A percentile compares a stretch with the other conserved stretches of the same genome.
Conservation (phyloP, 2,329 filamentous ascomycete genomes). For the Fusarium graminum region DNA sequence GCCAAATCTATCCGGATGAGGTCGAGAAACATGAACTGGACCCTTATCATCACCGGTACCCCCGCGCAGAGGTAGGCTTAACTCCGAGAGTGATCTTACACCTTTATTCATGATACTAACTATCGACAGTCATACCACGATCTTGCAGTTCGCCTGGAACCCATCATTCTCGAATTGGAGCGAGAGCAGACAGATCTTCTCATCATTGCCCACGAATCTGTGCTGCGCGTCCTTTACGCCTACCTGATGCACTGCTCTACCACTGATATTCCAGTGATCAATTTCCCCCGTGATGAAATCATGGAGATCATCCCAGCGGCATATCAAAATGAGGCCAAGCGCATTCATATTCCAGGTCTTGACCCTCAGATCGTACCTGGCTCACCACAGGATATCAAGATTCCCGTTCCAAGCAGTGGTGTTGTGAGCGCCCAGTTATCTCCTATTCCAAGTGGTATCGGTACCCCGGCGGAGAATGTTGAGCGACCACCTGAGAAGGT, state of each 20-base stretch:
- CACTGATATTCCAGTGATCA: slow-evolving; percentile 90
- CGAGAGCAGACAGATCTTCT: slow-evolving; percentile 97
- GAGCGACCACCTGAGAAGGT: slow-evolving; percentile 63
- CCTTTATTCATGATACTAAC: slow-evolving; percentile 12
- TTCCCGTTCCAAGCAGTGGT: slow-evolving; percentile 71
- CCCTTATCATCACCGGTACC: slow-evolving; percentile 97
- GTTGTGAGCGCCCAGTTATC: slow-evolving; percentile 56
- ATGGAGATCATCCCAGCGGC: slow-evolving; percentile 98
- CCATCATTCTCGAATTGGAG: slow-evolving; percentile 96
- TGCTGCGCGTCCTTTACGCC: slow-evolving; percentile 95
- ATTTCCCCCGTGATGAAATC: slow-evolving; percentile 96
- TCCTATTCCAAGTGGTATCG: slow-evolving; percentile 63
- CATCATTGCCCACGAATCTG: slow-evolving; percentile 97
- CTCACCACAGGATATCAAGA: slow-evolving; percentile 84
- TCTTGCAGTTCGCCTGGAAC: slow-evolving; percentile 95
- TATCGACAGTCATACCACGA: slow-evolving; percentile 88
- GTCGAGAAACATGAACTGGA: slow-evolving; percentile 93
- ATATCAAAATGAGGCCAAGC: slow-evolving; percentile 95
- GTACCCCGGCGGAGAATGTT: slow-evolving; percentile 60
- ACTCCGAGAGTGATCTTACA: neutral
- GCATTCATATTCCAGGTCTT: slow-evolving; percentile 83
- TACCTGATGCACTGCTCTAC: slow-evolving; percentile 99
- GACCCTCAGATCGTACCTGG: slow-evolving; percentile 77
- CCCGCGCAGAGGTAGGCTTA: slow-evolving; percentile 82
- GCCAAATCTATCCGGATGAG: slow-evolving; percentile 87